Evolutionary conservation across 2,329 filamentous ascomycete genomes (phyloP).

Genomic region (Cryphonectria nitschkei): DNA sequence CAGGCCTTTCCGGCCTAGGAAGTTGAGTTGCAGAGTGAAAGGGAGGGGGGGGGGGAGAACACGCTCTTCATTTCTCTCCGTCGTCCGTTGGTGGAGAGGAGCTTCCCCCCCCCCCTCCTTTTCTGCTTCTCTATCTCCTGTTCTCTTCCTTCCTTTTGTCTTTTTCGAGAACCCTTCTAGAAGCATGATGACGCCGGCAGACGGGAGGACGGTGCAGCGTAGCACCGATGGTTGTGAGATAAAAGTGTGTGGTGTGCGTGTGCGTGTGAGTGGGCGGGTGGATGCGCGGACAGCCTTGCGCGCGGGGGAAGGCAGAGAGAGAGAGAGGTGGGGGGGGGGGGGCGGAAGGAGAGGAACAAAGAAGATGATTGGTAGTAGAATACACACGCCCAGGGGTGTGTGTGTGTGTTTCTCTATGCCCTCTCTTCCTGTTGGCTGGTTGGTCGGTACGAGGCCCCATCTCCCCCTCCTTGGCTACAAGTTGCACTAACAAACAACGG

Average conservation of each 20-base stretch:
- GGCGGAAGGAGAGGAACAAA: too few species aligned
- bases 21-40: background rate
- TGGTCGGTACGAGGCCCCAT: too few species aligned
- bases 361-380: background rate
- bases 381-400: too few species aligned
- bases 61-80: background rate
- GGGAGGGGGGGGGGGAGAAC: too few species aligned
- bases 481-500: background rate
- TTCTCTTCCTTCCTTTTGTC: background rate
- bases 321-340: too few species aligned
- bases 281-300: background rate
- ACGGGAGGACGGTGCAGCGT: slow-evolving; percentile 20
- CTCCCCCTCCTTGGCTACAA: too few species aligned
- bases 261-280: background rate
- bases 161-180: slow-evolving; percentile 12
- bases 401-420: background rate
- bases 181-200: slow-evolving; percentile 16
- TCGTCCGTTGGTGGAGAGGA: background rate
- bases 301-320: background rate
- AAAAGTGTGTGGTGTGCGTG: background rate
- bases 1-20: slow-evolving; percentile 24
- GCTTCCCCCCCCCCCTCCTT: too few species aligned
- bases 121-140: too few species aligned
- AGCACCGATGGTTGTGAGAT: slow-evolving; percentile 15
- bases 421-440: background rate